phyloP scores from a whole-genome alignment of 2,329 filamentous ascomycete genomes.

The Orbilia javanica region DNA sequence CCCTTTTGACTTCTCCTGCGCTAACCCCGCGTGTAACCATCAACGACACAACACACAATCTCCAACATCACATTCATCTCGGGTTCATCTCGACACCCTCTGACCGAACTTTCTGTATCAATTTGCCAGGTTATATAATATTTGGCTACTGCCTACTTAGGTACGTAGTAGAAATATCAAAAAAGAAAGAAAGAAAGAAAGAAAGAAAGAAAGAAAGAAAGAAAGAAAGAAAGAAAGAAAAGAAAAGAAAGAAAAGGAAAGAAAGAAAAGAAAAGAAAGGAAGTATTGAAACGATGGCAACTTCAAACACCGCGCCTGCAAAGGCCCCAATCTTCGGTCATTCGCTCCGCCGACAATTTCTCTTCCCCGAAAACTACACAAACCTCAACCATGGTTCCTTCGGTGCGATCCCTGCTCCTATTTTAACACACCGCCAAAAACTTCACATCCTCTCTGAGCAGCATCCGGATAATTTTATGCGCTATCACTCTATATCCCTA shows the following conservation, averaged over 20 bases:
- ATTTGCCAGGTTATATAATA: neutral
- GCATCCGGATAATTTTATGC: conserved; percentile 80
- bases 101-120: neutral
- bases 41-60: conserved; percentile 44
- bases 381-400: conserved; percentile 74
- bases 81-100: neutral
- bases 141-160: too few species aligned
- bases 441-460: conserved; percentile 77
- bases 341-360: conserved; percentile 41
- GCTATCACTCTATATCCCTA: conserved; percentile 74
- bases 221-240: too few species aligned
- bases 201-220: too few species aligned
- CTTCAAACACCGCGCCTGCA: neutral
- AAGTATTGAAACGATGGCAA: conserved; percentile 1
- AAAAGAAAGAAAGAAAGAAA: too few species aligned
- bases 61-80: conserved; percentile 23
- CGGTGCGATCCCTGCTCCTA: conserved; percentile 76
- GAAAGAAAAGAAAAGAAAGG: too few species aligned
- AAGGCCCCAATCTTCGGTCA: conserved; percentile 39
- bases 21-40: conserved; percentile 49
- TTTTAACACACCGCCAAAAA: conserved; percentile 73
- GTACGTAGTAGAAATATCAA: too few species aligned
- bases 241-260: too few species aligned
- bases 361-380: conserved; percentile 51
- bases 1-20: conserved; percentile 19